Evolutionary conservation across 225 moss, liverwort and hornwort species (phyloP), one percentile per base, ranked within the genome.

Genomic region (Sphagnum contortum): DNA sequence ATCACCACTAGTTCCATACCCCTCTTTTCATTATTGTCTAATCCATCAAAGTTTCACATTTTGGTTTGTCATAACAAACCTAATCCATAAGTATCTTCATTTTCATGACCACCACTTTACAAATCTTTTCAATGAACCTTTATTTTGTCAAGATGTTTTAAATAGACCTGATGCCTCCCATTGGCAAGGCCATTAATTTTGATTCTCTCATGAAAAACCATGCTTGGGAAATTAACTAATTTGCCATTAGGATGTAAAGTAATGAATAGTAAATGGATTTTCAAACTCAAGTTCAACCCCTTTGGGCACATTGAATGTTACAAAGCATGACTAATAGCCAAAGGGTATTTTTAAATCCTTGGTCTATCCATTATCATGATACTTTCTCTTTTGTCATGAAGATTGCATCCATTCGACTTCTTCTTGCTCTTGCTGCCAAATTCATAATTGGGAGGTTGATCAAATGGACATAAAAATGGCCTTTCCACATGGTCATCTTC

Each of bases 241-340:
- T 58, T 72, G 2, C 72, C 66, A 48, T 4, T 4, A n/a, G 11
- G 63, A 9, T 12, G 55, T 4, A 50, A 60, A 10, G 2, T 45
- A 12, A 10, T 77, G 8, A 52, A 62, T 4, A 57, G 57, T 50
- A 70, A 78, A 12, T 78, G 66, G 77, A 48, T 73, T 5, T 59
- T 54, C 48, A 70, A 66, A 48, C 45, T 49, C 7, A 74, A 70
- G 29, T 67, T 52, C 2, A 64, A 55, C 45, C 9, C 48, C 4
- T 12, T 67, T 67, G 70, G 63, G 0, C 1, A n/a, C 3, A 8
- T 79, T 8, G 4, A 55, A 3, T 3, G 64, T 0, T 74, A 44
- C 44, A 79, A 79, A 57, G 71, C 71, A n/a, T n/a, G 68, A 4
- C 14, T 71, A 0, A 67, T 79, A 13, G 71, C 67, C 14, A 49